Conservation (phyloP, 164 flowering plant species). For the Berberis vulgaris region DNA sequence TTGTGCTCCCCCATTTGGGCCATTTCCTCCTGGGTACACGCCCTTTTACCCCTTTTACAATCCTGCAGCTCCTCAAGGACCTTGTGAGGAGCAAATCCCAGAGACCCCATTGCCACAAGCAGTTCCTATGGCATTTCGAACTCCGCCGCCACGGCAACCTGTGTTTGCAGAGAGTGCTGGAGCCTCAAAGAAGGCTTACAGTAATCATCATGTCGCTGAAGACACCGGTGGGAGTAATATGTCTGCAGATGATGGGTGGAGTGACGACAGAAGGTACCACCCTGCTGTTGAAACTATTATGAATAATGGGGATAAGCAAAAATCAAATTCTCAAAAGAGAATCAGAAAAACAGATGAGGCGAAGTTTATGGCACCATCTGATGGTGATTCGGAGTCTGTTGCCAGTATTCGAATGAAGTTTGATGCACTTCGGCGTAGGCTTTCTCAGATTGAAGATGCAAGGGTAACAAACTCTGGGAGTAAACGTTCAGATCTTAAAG, state of each 20-base stretch:
- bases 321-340: conserved; percentile 19
- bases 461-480: conserved; percentile 20
- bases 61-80: conserved; percentile 21
- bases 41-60: conserved; percentile 50
- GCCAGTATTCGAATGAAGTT: conserved; percentile 21
- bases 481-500: conserved; percentile 36
- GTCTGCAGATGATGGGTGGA: conserved; percentile 3
- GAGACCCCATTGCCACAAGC: conserved; percentile 11
- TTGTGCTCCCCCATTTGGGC: conserved; percentile 42
- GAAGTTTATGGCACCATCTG: conserved; percentile 9
- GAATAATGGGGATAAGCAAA: conserved; percentile 11
- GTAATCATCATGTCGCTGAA: not conserved
- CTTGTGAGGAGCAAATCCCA: conserved; percentile 17
- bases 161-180: conserved; percentile 15
- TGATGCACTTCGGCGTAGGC: conserved; percentile 31
- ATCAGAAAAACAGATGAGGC: conserved; percentile 8
- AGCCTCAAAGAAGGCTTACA: conserved; percentile 9
- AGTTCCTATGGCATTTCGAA: conserved; percentile 17
- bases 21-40: conserved; percentile 48
- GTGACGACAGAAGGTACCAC: not conserved
- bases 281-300: conserved; percentile 10
- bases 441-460: conserved; percentile 27
- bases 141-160: conserved; percentile 16
- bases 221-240: not conserved
- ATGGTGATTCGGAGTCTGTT: conserved; percentile 25